Base-by-base conservation (phyloP, 1,139 yeast species). In the Zygosaccharomyces pseudobailii region DNA sequence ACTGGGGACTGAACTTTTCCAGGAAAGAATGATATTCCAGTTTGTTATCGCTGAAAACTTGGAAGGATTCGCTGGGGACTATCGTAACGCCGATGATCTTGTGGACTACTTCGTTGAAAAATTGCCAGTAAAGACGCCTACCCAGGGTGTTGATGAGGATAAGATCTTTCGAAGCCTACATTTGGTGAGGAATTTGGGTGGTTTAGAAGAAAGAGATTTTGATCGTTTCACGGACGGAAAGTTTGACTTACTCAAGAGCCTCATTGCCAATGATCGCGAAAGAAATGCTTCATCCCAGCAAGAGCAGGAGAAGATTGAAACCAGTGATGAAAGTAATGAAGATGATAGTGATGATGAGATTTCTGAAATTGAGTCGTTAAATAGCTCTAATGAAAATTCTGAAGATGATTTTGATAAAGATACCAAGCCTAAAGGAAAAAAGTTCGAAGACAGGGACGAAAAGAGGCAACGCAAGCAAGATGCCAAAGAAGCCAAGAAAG, bases 121-220 rank as follows among this genome's bases (percentile, higher is more conserved):
- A 5, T 56, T 81, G 48, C 83, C 84, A 0, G 65, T 76, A 47
- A 82, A 79, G 56, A 52, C 71, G 1, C 73, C 72, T 20, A 74
- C 75, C 27, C 79, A 76, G 9, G 80, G 78, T 44, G 80, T 74
- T 47, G 78, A 77, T 44, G 92, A 87, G 52, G 97, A 92, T 66
- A 95, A 87, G 46, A 82, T 92, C 7, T 94, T 92, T 68, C 73
- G 98, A 61, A 81, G 92, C 3, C 72, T 90, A 42, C 95, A 92
- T 67, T 77, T 94, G 60, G 92, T 92, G 9, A 78, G 92, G 59
- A 78, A 76, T 42, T 72, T 85, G 61, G 84, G 83, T 56, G 80
- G 82, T 54, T 69, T 85, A 53, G 92, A 85, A 52, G 98, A 92
- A 62, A 75, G 96, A 51, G 98, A 92, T 66, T 89, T 88, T 55